Conservation (phyloP, 2,329 filamentous ascomycete genomes). For the Hirsutella rhossiliensis region DNA sequence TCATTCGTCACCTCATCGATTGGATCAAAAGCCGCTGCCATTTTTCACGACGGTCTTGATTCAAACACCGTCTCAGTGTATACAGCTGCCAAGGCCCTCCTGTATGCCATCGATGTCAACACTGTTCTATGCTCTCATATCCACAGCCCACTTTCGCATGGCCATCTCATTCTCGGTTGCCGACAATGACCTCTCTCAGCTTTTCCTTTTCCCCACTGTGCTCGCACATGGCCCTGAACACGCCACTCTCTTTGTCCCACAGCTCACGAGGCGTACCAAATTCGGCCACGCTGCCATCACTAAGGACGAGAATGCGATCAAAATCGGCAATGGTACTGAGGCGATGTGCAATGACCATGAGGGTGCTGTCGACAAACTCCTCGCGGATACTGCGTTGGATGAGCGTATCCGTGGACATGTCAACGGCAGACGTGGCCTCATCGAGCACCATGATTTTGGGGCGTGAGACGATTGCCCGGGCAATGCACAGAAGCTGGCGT, state of each 20-base stretch:
- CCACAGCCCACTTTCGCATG: too few species aligned
- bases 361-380: constrained; percentile 56
- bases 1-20: too few species aligned
- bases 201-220: constrained; percentile 47
- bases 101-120: too few species aligned
- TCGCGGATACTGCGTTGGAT: constrained; percentile 64
- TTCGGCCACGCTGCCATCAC: constrained; percentile 55
- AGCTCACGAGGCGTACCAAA: constrained; percentile 53
- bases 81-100: too few species aligned
- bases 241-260: constrained; percentile 37
- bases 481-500: constrained; percentile 63
- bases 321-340: constrained; percentile 69
- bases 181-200: constrained; percentile 32
- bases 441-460: constrained; percentile 72
- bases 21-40: too few species aligned
- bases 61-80: too few species aligned
- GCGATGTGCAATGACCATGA: constrained; percentile 65
- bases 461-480: constrained; percentile 57
- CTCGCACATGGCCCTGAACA: constrained; percentile 53
- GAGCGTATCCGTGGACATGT: constrained; percentile 62
- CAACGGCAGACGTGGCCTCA: constrained; percentile 68
- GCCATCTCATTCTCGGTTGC: constrained; percentile 3
- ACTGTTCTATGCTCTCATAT: too few species aligned
- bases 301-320: constrained; percentile 60
- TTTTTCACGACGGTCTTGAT: too few species aligned